Evolutionary conservation across 768 basidiomycete species (phyloP).

Genomic region (Termitomyces titanicus): DNA sequence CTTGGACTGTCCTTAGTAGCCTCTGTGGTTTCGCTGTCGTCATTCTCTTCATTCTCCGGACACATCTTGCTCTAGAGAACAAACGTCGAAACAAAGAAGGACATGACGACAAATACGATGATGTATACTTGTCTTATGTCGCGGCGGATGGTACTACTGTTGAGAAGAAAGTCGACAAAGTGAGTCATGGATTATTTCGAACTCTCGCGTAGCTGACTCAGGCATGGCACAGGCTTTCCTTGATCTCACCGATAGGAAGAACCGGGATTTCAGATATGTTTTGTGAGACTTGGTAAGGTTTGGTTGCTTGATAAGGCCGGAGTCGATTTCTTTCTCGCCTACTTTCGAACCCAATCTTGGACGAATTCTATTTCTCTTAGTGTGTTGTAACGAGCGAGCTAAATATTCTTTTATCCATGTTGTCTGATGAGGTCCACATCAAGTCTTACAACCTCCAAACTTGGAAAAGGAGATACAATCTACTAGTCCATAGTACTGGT

Average conservation of each 20-base stretch:
- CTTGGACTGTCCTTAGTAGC: slow-evolving; percentile 69
- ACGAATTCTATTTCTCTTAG: no score
- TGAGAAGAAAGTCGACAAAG: slow-evolving; percentile 61
- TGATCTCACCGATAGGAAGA: slow-evolving; percentile 72
- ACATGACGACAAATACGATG: slow-evolving; percentile 53
- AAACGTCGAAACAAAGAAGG: slow-evolving; percentile 48
- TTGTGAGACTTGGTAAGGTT: not conserved
- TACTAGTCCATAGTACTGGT: no score
- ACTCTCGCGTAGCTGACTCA: not conserved
- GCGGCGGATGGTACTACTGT: slow-evolving; percentile 45
- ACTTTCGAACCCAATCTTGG: no score
- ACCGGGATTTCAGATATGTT: slow-evolving; percentile 66
- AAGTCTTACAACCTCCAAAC: no score
- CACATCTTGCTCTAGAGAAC: slow-evolving; percentile 59
- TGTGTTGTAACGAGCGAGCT: no score
- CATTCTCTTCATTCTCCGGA: slow-evolving; percentile 52
- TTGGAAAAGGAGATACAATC: no score
- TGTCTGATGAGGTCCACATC: no score
- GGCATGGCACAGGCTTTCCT: slow-evolving; percentile 53
- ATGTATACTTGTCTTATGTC: slow-evolving; percentile 48
- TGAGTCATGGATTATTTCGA: no score
- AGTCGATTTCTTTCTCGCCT: no score
- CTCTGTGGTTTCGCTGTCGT: slow-evolving; percentile 54
- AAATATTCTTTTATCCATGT: no score
- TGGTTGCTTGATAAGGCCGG: no score